phyloP scores from a whole-genome alignment of 306 rosid genomes.

The Carpinus viminea region DNA sequence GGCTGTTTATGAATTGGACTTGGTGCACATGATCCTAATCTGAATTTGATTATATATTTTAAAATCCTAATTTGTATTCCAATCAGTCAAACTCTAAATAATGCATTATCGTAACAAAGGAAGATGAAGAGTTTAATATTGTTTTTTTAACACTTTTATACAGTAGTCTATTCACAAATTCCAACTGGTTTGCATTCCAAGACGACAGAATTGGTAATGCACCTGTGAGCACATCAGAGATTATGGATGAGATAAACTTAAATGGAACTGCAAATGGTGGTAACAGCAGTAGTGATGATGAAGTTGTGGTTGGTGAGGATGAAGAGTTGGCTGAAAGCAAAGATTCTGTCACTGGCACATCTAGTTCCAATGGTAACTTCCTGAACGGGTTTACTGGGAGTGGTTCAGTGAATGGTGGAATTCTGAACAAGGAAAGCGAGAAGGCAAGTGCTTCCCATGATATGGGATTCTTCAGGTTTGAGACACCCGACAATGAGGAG shows the following conservation, averaged over 20 bases:
- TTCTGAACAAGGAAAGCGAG: conserved; percentile 47
- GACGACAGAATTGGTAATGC: conserved; percentile 70
- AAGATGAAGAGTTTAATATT: conserved; percentile 12
- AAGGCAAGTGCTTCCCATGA: conserved; percentile 54
- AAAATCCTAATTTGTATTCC: too few relatives aligned
- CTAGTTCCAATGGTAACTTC: conserved; percentile 54
- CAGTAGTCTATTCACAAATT: conserved; percentile 93
- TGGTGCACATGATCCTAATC: too few relatives aligned
- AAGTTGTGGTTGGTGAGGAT: conserved; percentile 89
- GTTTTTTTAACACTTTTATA: conserved; percentile 7
- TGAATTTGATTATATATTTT: too few relatives aligned
- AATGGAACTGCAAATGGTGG: conserved; percentile 73
- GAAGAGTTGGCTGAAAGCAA: conserved; percentile 67
- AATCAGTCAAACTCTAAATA: too few relatives aligned
- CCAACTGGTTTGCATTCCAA: conserved; percentile 99
- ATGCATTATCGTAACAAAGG: not conserved
- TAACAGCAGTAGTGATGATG: conserved; percentile 85
- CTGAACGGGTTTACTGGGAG: conserved; percentile 49
- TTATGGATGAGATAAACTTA: conserved; percentile 88
- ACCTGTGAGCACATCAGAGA: conserved; percentile 66
- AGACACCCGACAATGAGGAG: conserved; percentile 66
- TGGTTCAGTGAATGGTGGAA: conserved; percentile 46
- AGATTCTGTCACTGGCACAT: conserved; percentile 50
- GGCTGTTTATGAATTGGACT: too few relatives aligned
- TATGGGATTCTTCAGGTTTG: conserved; percentile 83